phyloP scores from a whole-genome alignment of 2,329 filamentous ascomycete genomes.

The Cryphonectria parasitica region DNA sequence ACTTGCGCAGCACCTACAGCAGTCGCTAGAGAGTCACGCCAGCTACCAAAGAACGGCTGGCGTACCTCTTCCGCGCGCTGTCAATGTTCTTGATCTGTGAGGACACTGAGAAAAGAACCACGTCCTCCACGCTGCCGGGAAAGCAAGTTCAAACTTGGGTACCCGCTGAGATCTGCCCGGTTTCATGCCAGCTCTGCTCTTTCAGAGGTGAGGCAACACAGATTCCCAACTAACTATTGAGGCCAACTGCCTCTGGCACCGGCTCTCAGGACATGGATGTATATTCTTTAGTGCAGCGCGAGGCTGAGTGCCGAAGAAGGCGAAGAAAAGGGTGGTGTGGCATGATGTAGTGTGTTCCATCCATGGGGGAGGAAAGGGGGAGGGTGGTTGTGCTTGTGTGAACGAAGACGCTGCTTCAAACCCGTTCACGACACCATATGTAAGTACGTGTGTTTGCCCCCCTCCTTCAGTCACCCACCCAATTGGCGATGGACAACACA shows the following conservation, averaged over 20 bases:
- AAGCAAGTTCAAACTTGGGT: neutral
- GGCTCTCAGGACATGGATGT: neutral
- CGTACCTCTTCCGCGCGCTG: no score
- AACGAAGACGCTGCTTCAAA: neutral
- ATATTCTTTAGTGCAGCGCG: neutral
- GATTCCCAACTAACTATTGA: neutral
- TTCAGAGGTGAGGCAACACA: neutral
- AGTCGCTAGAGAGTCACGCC: neutral
- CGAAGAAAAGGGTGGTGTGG: neutral
- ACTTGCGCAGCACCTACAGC: neutral
- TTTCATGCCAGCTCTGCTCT: neutral
- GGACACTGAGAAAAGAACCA: neutral
- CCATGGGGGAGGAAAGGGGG: no score
- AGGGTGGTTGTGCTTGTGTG: neutral
- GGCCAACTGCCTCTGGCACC: neutral
- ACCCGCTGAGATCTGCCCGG: neutral
- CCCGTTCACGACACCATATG: neutral
- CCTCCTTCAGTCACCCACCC: neutral
- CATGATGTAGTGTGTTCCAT: neutral
- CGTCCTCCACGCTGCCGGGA: neutral
- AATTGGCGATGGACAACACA: neutral
- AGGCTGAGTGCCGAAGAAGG: neutral
- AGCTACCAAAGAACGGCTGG: neutral
- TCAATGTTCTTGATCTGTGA: neutral
- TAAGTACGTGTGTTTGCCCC: neutral